Evolutionary conservation across 495 filamentous ascomycete genomes (phyloP).

Genomic region (Cladorrhinum samala): DNA sequence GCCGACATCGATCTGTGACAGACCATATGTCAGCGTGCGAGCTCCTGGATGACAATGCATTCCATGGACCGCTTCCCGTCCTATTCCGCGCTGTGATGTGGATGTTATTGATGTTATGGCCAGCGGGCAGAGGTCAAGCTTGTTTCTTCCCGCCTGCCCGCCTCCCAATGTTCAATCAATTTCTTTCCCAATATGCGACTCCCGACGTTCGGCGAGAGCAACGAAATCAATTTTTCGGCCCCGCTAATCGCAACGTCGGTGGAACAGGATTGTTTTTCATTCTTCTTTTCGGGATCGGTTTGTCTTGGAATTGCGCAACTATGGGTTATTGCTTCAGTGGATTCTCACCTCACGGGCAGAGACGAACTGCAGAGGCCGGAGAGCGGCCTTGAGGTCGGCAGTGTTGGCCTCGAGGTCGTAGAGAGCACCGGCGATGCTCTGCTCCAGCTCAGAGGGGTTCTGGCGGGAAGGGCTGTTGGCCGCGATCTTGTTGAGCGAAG

Average conservation of each 20-base stretch:
- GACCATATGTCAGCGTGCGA: constrained; percentile 64
- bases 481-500: constrained; percentile 93
- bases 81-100: constrained; percentile 50
- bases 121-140: background rate
- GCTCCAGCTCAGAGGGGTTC: constrained; percentile 93
- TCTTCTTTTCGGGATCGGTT: constrained; percentile 15
- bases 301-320: constrained; percentile 12
- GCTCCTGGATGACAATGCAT: constrained; percentile 46
- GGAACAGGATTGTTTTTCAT: constrained; percentile 46
- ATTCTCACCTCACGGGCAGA: constrained; percentile 94
- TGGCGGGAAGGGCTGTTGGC: constrained; percentile 88
- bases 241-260: constrained; percentile 14
- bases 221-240: constrained; percentile 2
- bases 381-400: constrained; percentile 83
- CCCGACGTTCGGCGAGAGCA: constrained; percentile 21
- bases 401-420: constrained; percentile 98
- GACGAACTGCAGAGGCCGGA: constrained; percentile 94
- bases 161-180: constrained; percentile 30
- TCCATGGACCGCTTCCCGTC: constrained; percentile 64
- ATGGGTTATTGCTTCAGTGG: constrained; percentile 22
- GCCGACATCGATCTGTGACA: constrained; percentile 91
- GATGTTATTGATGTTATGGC: constrained; percentile 27
- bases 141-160: constrained; percentile 13
- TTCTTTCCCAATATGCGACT: constrained; percentile 24
- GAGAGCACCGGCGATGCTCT: constrained; percentile 85